Percentiles rank a stretch among this genome's conserved stretches.
These are phyloP conservation scores for Williopsis jadinii DNA, from an alignment of 1,139 yeast species.

Conservation along the genomic window DNA sequence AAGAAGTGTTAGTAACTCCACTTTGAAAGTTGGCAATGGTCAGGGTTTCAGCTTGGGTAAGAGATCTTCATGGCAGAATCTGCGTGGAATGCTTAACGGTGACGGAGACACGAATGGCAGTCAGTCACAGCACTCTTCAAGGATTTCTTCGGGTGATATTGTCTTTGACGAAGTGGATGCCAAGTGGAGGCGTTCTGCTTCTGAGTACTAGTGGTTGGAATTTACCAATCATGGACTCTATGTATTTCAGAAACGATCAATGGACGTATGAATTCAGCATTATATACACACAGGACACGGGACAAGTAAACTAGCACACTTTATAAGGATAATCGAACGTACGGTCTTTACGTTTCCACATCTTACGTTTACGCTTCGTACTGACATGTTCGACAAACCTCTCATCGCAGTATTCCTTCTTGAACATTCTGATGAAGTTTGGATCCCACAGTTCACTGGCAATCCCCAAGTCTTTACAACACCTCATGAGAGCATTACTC, in stretches of 20 bases:
- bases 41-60: slow-evolving; percentile 1
- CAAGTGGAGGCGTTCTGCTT: no score
- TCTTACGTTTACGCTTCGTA: slow-evolving; percentile 78
- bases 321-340: slow-evolving; percentile 78
- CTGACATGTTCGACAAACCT: slow-evolving; percentile 80
- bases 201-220: no score
- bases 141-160: not conserved
- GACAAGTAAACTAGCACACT: not conserved
- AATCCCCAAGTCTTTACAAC: slow-evolving; percentile 94
- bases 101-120: not conserved
- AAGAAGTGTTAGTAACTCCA: not conserved
- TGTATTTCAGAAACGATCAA: not conserved
- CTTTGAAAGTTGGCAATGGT: not conserved
- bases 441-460: slow-evolving; percentile 99
- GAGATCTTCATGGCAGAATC: slow-evolving; percentile 3
- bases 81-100: slow-evolving; percentile 3
- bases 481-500: slow-evolving; percentile 93
- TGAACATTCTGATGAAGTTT: slow-evolving; percentile 72
- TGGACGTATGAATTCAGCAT: not conserved
- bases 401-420: slow-evolving; percentile 69
- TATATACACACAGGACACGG: not conserved
- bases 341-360: slow-evolving; percentile 85
- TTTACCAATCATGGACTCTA: no score
- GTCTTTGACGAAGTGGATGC: not conserved
- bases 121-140: not conserved